Conservation (phyloP, 2,329 filamentous ascomycete genomes). For the Cercospora sesami region DNA sequence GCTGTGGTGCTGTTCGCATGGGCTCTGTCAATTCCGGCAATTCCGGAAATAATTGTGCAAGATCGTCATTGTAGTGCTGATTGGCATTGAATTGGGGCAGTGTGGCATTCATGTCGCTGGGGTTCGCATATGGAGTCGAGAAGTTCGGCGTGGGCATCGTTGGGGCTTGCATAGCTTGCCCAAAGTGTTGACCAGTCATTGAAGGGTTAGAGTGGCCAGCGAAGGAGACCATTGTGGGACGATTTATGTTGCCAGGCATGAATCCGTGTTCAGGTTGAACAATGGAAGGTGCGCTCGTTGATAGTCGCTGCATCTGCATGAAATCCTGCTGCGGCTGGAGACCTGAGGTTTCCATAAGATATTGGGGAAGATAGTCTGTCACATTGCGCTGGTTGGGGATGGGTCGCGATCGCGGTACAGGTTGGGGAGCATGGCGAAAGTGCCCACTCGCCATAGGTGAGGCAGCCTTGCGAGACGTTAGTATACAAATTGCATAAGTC, state of each 20-base stretch:
- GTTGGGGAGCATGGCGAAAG: not conserved
- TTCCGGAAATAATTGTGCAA: slow-evolving; percentile 18
- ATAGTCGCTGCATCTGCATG: not conserved
- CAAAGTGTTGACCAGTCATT: not conserved
- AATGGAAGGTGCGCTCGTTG: not conserved
- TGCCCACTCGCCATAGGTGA: slow-evolving; percentile 12
- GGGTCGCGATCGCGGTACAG: slow-evolving; percentile 5
- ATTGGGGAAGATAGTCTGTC: slow-evolving; percentile 2
- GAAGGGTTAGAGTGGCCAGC: not conserved
- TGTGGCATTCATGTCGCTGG: not conserved
- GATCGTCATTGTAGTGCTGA: not conserved
- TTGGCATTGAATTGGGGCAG: not conserved
- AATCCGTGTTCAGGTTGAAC: not conserved
- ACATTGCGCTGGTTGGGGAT: not conserved
- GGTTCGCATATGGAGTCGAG: not conserved
- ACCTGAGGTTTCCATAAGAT: not conserved
- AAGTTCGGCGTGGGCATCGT: not conserved
- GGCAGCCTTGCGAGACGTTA: slow-evolving; percentile 4
- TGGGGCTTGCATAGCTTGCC: not conserved
- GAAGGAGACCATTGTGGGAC: not conserved
- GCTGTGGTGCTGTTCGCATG: not conserved
- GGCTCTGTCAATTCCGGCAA: not conserved
- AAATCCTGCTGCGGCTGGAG: not conserved
- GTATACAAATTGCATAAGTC: not conserved
- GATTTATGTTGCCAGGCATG: not conserved